Conservation (phyloP, 2,329 filamentous ascomycete species). For the Stagonosporopsis vannaccii region DNA sequence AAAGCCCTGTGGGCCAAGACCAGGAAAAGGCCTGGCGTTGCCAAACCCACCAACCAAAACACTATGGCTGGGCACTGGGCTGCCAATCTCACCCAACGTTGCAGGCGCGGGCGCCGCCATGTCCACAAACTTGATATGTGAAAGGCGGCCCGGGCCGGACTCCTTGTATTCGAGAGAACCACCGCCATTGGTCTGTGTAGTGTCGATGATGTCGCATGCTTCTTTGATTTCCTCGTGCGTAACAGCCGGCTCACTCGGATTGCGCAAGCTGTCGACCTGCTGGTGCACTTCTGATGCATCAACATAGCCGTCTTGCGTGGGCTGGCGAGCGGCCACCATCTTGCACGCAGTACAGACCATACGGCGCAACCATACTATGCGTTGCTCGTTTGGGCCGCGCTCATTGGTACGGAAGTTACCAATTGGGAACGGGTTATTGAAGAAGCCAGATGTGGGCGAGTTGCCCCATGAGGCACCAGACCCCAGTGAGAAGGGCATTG, state of each 20-base stretch:
- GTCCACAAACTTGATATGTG: slow-evolving; percentile 55
- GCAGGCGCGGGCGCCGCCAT: slow-evolving; percentile 33
- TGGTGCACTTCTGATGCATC: slow-evolving; percentile 68
- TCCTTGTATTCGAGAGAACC: slow-evolving; percentile 79
- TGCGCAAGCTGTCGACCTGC: slow-evolving; percentile 71
- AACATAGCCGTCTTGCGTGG: slow-evolving; percentile 70
- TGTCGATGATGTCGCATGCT: slow-evolving; percentile 91
- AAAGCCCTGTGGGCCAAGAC: slow-evolving; percentile 43
- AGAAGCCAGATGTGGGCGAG: slow-evolving; percentile 44
- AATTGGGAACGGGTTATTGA: slow-evolving; percentile 44
- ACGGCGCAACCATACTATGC: slow-evolving; percentile 45
- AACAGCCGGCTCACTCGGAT: slow-evolving; percentile 63
- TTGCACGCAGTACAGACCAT: slow-evolving; percentile 83
- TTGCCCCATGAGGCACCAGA: slow-evolving; percentile 51
- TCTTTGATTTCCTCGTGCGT: slow-evolving; percentile 75
- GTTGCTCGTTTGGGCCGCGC: slow-evolving; percentile 37
- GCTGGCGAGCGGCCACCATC: slow-evolving; percentile 56
- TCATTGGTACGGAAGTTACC: slow-evolving; percentile 36
- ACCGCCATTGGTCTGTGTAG: slow-evolving; percentile 77
- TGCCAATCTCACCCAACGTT: slow-evolving; percentile 57
- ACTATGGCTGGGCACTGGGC: slow-evolving; percentile 54
- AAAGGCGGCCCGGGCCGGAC: slow-evolving; percentile 53
- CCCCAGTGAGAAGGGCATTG: slow-evolving; percentile 51
- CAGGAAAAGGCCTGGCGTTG: slow-evolving; percentile 36
- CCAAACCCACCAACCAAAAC: slow-evolving; percentile 47